Percentiles rank a stretch among this genome's conserved stretches.
phyloP scores from a whole-genome alignment of 371 early-diverging fungal genomes.

The Apophysomyces elegans region DNA sequence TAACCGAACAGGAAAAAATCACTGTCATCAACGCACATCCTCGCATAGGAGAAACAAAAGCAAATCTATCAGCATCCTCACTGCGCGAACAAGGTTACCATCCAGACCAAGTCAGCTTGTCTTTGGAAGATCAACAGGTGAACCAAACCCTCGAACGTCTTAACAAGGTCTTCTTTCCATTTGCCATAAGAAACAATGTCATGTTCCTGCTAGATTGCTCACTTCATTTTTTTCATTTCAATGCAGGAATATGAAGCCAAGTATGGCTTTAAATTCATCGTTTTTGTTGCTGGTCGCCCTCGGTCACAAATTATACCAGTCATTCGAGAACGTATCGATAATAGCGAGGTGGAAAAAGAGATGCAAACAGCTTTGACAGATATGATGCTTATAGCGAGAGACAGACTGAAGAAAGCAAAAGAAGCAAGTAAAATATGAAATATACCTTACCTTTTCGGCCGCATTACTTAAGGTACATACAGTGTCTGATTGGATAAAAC shows the following conservation, averaged over 20 bases:
- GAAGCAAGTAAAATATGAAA: conserved; percentile 21
- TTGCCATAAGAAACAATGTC: background rate
- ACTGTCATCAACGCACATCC: conserved; percentile 88
- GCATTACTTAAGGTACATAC: background rate
- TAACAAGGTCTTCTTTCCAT: conserved; percentile 53
- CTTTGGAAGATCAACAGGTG: conserved; percentile 41
- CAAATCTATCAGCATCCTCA: conserved; percentile 73
- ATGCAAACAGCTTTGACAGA: conserved; percentile 66
- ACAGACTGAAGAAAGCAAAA: conserved; percentile 68
- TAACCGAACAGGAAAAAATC: conserved; percentile 65
- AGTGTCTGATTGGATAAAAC: background rate
- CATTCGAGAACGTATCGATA: conserved; percentile 65
- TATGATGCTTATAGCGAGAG: conserved; percentile 80
- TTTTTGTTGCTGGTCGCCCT: conserved; percentile 86
- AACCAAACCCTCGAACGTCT: conserved; percentile 53
- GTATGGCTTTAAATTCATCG: conserved; percentile 89
- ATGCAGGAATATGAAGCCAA: conserved; percentile 74
- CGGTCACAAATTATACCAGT: conserved; percentile 75
- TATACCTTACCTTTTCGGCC: conserved; percentile 5
- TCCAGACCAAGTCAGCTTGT: conserved; percentile 20
- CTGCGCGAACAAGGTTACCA: conserved; percentile 77
- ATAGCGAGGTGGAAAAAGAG: conserved; percentile 57
- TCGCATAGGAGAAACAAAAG: conserved; percentile 81
- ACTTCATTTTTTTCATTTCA: background rate
- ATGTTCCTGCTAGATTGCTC: no score